Evolutionary conservation across 208 protist species (phyloP), one percentile per base, ranked within the genome.

Genomic region (Eutreptiella sp.): DNA sequence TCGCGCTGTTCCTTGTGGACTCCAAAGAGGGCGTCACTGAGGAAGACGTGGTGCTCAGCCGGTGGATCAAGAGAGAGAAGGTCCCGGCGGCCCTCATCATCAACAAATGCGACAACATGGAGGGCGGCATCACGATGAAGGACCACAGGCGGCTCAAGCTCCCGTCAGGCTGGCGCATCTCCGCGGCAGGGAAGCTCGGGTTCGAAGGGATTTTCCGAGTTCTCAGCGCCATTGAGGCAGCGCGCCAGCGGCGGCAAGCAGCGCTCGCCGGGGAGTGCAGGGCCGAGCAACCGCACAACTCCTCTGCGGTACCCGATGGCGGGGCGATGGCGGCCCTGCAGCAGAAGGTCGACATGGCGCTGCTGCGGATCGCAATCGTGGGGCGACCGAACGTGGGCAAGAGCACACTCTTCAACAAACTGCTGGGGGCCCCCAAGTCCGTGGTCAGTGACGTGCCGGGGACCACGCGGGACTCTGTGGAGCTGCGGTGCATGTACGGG

Each of bases 351-450:
- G 75, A 63, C 61, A 76, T 70, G 2, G 84, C 88, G 36, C 85
- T 76, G 60, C 87, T 93, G 46, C 80, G 88, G 11, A 80, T 95
- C 27, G 87, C 84, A 0, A 78, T 95, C 26, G 80, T 95, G 3
- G 90, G 90, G 28, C 78, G 86, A 50, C 86, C 85, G 31, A 95
- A 94, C 71, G 83, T 78, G 60, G 90, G 90, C 23, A 95, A 95
- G 59, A 90, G 79, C 21, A 94, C 85, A 34, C 70, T 95, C 3
- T 75, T 95, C 35, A 95, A 95, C 68, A 76, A 87, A 21, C 79
- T 95, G 16, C 76, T 93, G 3, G 87, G 86, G n/a, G 84, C 85
- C 53, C 84, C 93, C 73, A 72, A 86, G 21, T 80, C 77, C 47
- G 80, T 84, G 3, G 80, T 85, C 0, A 78, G 85, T 4, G 75